Evolutionary conservation across 192 early-diverging fungal genomes (phyloP), one percentile per base, ranked within the genome.

Genomic region (Gaertneriomyces sp.): DNA sequence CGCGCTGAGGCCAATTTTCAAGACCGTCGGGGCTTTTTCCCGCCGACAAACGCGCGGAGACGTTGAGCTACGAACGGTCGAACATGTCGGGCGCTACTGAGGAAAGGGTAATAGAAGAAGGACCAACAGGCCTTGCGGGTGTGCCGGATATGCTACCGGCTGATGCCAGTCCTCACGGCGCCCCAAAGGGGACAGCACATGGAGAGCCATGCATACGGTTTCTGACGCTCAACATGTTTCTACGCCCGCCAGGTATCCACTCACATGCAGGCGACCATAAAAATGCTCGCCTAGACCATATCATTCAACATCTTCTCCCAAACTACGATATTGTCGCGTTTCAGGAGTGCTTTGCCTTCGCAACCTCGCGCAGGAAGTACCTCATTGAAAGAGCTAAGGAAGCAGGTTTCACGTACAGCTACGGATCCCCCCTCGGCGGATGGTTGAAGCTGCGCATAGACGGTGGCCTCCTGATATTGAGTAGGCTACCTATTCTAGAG

Each of bases 261-360:
- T 61, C 59, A 10, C 59, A 67, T 59, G 49, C 47, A n/a, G 69
- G 68, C 20, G 92, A 94, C 76, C 87, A 88, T 81, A 94, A 94
- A 66, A 85, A 90, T 56, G 81, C 69, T n/a, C 83, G 92, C 17
- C 73, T 92, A 57, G 85, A 74, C 50, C 86, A 85, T 51, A 82
- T 93, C 62, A 83, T n/a, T 90, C 25, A 33, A 2, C 25, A 33
- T 33, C 25, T 33, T 33, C 25, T 33, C 25, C 25, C 25, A 2
- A 33, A 33, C 25, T 33, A 88, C 73, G 89, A 93, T 71, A 74
- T 94, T 14, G 81, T 94, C 33, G 81, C 83, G 46, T 76, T 94
- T 62, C 91, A 94, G 67, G 92, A 94, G 64, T 83, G 89, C 63
- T 94, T 89, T 78, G 85, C 87, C 38, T 94, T 85, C 71, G 89